Evolutionary conservation across 2,329 filamentous ascomycete genomes (phyloP), one percentile per base, ranked within the genome.

Genomic region (Cryphonectria japonica): DNA sequence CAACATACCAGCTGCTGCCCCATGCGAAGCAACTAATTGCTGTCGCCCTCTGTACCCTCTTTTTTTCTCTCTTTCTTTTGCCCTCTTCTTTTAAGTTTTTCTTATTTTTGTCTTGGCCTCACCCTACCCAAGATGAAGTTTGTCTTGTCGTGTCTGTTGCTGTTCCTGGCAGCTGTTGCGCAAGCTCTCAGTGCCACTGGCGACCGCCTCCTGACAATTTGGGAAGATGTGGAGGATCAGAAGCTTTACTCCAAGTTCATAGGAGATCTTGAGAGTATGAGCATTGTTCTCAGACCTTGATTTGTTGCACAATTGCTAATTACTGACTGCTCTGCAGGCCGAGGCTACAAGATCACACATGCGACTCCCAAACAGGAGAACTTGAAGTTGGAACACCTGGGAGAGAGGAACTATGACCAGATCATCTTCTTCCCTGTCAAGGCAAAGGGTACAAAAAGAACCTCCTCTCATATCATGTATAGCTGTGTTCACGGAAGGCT

Each of bases 371-470:
- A 96, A 84, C 92, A 89, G 80, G 89, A 94, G 68, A 85, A 86
- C 66, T 83, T 98, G 77, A 87, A 89, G 67, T 86, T 99, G 75
- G 97, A 98, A 85, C 86, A 89, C 79, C 90, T 96, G 74, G 96
- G 95, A 79, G 93, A 96, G 84, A 90, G 92, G 80, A 90, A 89
- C 74, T 98, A 95, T 82, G 95, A 98, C 83, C 95, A 99, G 82
- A 84, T 98, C 75, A 82, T 98, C 74, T 87, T 99, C 76, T 89
- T 98, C 74, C 96, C 96, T 67, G 90, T 91, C 72, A 97, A 95
- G 82, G 89, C 93, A 43, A 99, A 99, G 88, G 95, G 92, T 94
- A 79, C 69, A 80, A 76, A 37, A 8, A 76, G 34, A 8, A 14
- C 67, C 64, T 39, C 2, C 34, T 43, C 2, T 22, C 2, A 14